Evolutionary conservation across 768 basidiomycete genomes (phyloP).

Genomic region (Lentinus tigrinus): DNA sequence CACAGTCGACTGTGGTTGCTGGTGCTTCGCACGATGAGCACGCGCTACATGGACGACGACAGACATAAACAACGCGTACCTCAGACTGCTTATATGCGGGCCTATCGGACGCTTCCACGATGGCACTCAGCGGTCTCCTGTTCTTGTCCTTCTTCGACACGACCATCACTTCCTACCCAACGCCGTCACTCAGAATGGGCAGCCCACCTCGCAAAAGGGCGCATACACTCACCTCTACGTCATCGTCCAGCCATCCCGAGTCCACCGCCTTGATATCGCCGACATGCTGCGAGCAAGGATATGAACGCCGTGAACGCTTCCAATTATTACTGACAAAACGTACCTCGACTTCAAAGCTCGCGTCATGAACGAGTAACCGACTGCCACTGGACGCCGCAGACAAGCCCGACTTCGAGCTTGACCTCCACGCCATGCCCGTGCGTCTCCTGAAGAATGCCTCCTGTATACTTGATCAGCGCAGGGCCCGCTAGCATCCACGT

Average conservation of each 20-base stretch:
- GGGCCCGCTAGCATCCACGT: neutral
- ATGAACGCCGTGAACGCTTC: too few species aligned
- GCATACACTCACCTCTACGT: slow-evolving; percentile 42
- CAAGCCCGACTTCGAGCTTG: neutral
- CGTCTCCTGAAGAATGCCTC: neutral
- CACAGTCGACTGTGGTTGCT: neutral
- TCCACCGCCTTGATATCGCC: slow-evolving; percentile 42
- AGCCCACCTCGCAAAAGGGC: neutral
- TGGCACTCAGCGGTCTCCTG: slow-evolving; percentile 13
- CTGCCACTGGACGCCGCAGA: neutral
- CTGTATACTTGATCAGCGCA: neutral
- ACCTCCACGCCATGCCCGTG: neutral
- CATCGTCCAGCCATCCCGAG: slow-evolving; percentile 48
- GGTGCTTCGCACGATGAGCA: neutral
- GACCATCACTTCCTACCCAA: slow-evolving; percentile 45
- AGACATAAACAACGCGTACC: neutral
- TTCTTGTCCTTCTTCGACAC: slow-evolving; percentile 38
- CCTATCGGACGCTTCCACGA: slow-evolving; percentile 12
- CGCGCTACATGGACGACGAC: neutral
- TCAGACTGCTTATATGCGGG: neutral
- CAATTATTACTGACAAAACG: too few species aligned
- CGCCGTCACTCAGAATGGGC: neutral
- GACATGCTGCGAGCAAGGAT: slow-evolving; percentile 31
- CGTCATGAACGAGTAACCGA: neutral
- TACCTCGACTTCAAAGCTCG: slow-evolving; percentile 46